Conservation (phyloP, 306 rosid genomes). For the Biancaea sappan region DNA sequence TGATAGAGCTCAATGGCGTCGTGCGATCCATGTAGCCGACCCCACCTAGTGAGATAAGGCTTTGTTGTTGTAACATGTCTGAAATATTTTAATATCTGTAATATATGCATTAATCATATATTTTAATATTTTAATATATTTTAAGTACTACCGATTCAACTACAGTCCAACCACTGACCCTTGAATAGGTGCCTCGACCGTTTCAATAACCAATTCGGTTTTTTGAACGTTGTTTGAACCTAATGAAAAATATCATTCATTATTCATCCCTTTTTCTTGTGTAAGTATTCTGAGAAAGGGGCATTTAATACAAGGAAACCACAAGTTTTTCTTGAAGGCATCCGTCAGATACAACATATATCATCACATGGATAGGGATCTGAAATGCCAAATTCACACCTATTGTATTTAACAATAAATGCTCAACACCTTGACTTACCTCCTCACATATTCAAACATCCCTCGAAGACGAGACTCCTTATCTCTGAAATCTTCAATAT, state of each 20-base stretch:
- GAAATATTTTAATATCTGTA: no score
- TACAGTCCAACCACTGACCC: no score
- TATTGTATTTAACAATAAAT: constrained; percentile 4
- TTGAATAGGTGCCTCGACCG: no score
- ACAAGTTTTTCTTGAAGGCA: constrained; percentile 9
- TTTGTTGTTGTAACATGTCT: no score
- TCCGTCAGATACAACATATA: constrained; percentile 1
- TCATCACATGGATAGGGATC: neutral
- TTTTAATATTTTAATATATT: no score
- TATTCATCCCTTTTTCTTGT: neutral
- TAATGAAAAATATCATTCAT: neutral
- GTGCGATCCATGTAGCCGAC: no score
- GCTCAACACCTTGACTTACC: constrained; percentile 49
- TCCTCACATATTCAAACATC: constrained; percentile 90
- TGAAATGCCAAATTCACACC: neutral
- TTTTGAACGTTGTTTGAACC: no score
- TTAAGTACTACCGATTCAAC: no score
- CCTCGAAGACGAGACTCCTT: constrained; percentile 86
- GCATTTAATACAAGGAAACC: neutral
- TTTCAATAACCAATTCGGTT: no score
- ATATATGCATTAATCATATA: no score
- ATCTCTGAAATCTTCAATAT: constrained; percentile 57
- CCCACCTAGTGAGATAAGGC: no score
- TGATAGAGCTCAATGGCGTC: no score
- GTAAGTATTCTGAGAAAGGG: neutral